Evolutionary conservation across 2,329 filamentous ascomycete genomes (phyloP).

Genomic region (Orbilia ellipsospora): DNA sequence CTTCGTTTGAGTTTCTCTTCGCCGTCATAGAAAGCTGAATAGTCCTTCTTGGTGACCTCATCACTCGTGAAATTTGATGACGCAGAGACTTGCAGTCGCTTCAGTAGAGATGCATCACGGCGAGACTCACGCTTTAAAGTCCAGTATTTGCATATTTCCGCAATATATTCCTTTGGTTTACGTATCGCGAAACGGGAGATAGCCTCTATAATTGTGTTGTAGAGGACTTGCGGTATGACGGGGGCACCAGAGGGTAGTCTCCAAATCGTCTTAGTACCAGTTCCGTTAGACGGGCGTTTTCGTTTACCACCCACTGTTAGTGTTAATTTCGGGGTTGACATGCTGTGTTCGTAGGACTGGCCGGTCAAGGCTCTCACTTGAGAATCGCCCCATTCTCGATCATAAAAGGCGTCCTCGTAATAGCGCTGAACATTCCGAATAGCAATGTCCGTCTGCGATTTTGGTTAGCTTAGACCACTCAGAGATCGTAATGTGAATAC

Average conservation of each 20-base stretch:
- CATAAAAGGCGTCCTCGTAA: slow-evolving; percentile 89
- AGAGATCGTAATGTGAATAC: background rate
- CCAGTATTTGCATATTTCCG: slow-evolving; percentile 97
- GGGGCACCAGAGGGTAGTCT: slow-evolving; percentile 93
- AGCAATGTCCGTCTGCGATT: slow-evolving; percentile 69
- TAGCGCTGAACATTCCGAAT: slow-evolving; percentile 86
- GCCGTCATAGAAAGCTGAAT: slow-evolving; percentile 89
- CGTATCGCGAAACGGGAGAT: slow-evolving; percentile 83
- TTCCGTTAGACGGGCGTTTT: slow-evolving; percentile 64
- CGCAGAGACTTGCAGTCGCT: slow-evolving; percentile 88
- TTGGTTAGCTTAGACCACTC: background rate
- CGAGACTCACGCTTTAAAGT: slow-evolving; percentile 94
- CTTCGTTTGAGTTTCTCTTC: slow-evolving; percentile 80
- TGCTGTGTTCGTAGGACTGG: slow-evolving; percentile 60
- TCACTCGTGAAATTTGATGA: slow-evolving; percentile 89
- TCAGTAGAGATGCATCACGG: slow-evolving; percentile 88
- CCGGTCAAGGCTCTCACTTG: slow-evolving; percentile 80
- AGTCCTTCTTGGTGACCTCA: slow-evolving; percentile 95
- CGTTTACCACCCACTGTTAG: slow-evolving; percentile 71
- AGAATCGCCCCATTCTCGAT: slow-evolving; percentile 90
- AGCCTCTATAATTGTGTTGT: slow-evolving; percentile 84
- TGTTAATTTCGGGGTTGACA: slow-evolving; percentile 66
- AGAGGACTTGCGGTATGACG: slow-evolving; percentile 88
- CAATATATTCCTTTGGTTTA: slow-evolving; percentile 90
- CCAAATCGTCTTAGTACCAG: slow-evolving; percentile 76